phyloP scores from a whole-genome alignment of 2,329 filamentous ascomycete species.

The Nothopassalora personata region DNA sequence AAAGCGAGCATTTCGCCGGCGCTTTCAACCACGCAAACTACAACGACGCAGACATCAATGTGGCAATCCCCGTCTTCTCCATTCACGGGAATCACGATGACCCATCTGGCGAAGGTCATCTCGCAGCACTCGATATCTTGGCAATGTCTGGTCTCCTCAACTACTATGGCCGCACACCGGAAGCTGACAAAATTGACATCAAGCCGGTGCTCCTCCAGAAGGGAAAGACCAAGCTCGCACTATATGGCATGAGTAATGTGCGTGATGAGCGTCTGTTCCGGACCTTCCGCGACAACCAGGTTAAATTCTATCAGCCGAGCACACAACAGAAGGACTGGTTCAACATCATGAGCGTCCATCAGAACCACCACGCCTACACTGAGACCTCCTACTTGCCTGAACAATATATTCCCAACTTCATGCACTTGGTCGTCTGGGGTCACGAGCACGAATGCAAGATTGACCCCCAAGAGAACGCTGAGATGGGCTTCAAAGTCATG shows the following conservation, averaged over 20 bases:
- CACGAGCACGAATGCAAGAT: constrained; percentile 97
- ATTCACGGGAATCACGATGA: constrained; percentile 99
- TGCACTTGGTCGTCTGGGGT: constrained; percentile 91
- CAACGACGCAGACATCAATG: constrained; percentile 93
- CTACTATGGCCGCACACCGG: constrained; percentile 87
- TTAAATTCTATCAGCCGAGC: constrained; percentile 84
- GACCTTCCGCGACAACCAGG: constrained; percentile 86
- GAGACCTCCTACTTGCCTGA: constrained; percentile 93
- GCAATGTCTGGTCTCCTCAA: constrained; percentile 90
- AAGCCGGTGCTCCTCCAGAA: constrained; percentile 93
- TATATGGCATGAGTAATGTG: constrained; percentile 94
- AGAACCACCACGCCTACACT: constrained; percentile 90
- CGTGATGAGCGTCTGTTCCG: constrained; percentile 91
- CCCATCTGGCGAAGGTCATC: constrained; percentile 90
- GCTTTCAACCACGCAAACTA: constrained; percentile 95
- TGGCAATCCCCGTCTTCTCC: constrained; percentile 94
- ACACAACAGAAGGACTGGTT: constrained; percentile 87
- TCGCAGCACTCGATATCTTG: constrained; percentile 82
- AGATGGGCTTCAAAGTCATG: constrained; percentile 92
- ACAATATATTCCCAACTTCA: constrained; percentile 82
- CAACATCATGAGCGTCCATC: constrained; percentile 89
- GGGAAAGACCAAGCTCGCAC: constrained; percentile 81
- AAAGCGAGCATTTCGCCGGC: constrained; percentile 71
- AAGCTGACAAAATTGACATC: constrained; percentile 87
- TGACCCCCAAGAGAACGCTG: constrained; percentile 73